Percentiles rank a stretch among this genome's conserved stretches.
Evolutionary conservation across 2,329 filamentous ascomycete species (phyloP).

Genomic region (Alternaria triticina): DNA sequence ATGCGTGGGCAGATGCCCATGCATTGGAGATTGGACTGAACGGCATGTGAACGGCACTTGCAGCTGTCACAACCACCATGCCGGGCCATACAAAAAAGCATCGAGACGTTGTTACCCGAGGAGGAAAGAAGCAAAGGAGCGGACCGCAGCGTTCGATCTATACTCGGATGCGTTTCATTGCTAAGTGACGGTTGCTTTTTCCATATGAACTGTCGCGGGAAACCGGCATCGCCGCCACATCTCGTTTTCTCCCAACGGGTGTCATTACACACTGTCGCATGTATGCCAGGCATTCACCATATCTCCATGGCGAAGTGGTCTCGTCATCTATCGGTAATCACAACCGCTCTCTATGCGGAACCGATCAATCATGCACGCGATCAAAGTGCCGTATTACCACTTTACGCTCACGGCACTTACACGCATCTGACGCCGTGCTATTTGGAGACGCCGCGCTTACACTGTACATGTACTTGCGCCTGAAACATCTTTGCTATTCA

Average conservation of each 20-base stretch:
- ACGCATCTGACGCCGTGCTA: not conserved
- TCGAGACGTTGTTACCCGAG: not conserved
- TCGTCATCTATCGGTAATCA: not conserved
- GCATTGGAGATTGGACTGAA: not conserved
- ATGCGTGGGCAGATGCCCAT: not conserved
- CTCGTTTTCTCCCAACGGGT: not conserved
- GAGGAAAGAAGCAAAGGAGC: constrained; percentile 7
- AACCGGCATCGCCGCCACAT: not conserved
- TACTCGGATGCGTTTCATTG: not conserved
- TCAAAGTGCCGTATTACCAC: not conserved
- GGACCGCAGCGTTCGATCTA: not conserved
- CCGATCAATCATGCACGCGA: not conserved
- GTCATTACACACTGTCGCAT: not conserved
- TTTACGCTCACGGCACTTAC: not conserved
- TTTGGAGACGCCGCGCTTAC: not conserved
- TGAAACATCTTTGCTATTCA: not conserved
- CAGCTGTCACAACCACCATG: not conserved
- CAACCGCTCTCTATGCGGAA: not conserved
- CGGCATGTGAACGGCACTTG: constrained; percentile 3
- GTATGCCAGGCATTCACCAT: not conserved
- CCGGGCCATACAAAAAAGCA: constrained; percentile 4
- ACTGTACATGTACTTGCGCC: not conserved
- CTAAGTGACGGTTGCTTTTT: not conserved
- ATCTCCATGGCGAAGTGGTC: not conserved
- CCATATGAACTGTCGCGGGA: not conserved